phyloP scores from a whole-genome alignment of 2,329 filamentous ascomycete genomes.

The Podosphaera fusca region DNA sequence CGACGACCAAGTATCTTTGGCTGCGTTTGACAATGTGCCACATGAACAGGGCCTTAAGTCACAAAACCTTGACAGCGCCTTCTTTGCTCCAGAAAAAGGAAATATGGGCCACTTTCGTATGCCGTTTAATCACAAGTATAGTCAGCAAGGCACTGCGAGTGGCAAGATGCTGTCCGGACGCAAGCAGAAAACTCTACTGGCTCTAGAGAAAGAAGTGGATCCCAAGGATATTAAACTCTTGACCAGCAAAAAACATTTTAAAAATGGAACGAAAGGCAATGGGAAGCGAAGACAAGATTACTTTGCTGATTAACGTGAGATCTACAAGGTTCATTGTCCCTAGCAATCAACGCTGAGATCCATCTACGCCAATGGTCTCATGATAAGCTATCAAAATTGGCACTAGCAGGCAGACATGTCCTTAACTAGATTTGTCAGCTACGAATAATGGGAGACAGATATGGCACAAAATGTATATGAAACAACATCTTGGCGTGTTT shows the following conservation, averaged over 20 bases:
- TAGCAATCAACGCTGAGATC: too few species aligned
- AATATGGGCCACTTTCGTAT: slow-evolving; percentile 43
- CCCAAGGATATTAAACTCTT: slow-evolving; percentile 46
- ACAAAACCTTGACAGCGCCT: slow-evolving; percentile 59
- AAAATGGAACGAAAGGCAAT: slow-evolving; percentile 45
- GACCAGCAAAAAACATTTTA: slow-evolving; percentile 80
- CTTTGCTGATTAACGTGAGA: slow-evolving; percentile 12
- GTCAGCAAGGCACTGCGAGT: slow-evolving; percentile 43
- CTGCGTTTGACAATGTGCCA: slow-evolving; percentile 26
- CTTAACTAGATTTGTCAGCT: too few species aligned
- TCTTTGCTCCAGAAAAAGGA: slow-evolving; percentile 48
- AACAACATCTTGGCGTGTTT: too few species aligned
- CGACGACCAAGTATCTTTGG: slow-evolving; percentile 19
- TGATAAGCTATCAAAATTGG: too few species aligned
- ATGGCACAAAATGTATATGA: too few species aligned
- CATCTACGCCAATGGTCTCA: too few species aligned
- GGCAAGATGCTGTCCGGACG: slow-evolving; percentile 56
- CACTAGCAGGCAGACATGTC: too few species aligned
- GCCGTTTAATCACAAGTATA: slow-evolving; percentile 82
- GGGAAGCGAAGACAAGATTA: slow-evolving; percentile 18
- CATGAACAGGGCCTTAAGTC: slow-evolving; percentile 48
- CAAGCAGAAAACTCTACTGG: slow-evolving; percentile 60
- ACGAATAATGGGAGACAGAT: too few species aligned
- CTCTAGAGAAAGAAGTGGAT: slow-evolving; percentile 67
- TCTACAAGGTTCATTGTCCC: too few species aligned